These are phyloP conservation scores for Croton laevigatus DNA, from an alignment of 441 rosid species.

Conservation along the genomic window DNA sequence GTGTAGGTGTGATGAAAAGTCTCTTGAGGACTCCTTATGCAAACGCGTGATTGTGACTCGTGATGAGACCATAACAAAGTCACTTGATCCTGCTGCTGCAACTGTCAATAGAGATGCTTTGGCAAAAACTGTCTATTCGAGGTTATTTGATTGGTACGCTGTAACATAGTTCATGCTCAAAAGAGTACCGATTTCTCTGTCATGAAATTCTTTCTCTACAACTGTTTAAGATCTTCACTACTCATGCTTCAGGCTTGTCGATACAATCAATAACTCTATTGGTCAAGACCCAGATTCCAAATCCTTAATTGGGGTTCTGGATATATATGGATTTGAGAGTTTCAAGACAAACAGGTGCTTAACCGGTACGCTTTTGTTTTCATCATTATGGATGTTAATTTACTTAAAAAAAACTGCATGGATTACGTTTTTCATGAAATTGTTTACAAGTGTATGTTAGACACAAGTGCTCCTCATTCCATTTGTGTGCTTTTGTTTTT, in stretches of 20 bases:
- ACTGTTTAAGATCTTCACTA: slow-evolving; percentile 21
- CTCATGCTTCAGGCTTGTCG: slow-evolving; percentile 67
- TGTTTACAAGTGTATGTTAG: slow-evolving; percentile 15
- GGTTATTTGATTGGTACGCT: slow-evolving; percentile 92
- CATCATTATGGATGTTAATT: slow-evolving; percentile 36
- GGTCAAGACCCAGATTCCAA: slow-evolving; percentile 92
- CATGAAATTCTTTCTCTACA: background rate
- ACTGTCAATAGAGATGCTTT: slow-evolving; percentile 87
- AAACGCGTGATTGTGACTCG: slow-evolving; percentile 94
- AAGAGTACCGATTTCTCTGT: slow-evolving; percentile 2
- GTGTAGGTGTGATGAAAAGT: slow-evolving; percentile 80
- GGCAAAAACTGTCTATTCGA: slow-evolving; percentile 90
- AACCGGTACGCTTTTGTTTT: slow-evolving; percentile 87
- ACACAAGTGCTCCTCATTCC: background rate
- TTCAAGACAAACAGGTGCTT: slow-evolving; percentile 99
- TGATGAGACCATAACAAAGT: slow-evolving; percentile 89
- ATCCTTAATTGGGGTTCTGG: slow-evolving; percentile 80
- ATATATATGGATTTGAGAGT: slow-evolving; percentile 35
- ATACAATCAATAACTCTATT: slow-evolving; percentile 77
- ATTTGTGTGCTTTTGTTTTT: background rate
- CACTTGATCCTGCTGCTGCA: slow-evolving; percentile 84
- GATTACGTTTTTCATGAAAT: slow-evolving; percentile 28
- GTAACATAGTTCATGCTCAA: slow-evolving; percentile 1
- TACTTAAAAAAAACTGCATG: slow-evolving; percentile 29
- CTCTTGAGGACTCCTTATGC: slow-evolving; percentile 84